Conservation (phyloP, 1,284 basidiomycete genomes). For the Rhodotorula sp. region DNA sequence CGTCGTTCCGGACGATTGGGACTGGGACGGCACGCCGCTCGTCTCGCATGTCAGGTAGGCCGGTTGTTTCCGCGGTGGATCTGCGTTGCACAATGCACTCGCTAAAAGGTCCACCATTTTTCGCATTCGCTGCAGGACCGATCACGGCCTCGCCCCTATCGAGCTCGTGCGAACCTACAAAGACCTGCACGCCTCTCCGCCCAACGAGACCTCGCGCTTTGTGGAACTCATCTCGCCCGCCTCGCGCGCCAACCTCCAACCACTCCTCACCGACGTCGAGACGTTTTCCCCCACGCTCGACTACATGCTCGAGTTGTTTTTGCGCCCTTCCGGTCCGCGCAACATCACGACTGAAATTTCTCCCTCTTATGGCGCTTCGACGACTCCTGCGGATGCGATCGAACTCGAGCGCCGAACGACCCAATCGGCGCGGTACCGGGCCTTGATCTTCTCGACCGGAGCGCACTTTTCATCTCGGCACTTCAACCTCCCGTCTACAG, state of each 20-base stretch:
- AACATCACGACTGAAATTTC: conserved; percentile 10
- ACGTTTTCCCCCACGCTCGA: background rate
- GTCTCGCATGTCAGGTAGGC: conserved; percentile 6
- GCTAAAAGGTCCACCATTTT: no score
- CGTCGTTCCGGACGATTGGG: background rate
- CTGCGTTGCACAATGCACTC: no score
- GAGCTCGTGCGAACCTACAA: conserved; percentile 11
- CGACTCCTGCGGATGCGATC: conserved; percentile 2
- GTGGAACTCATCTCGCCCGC: background rate
- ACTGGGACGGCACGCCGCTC: conserved; percentile 1
- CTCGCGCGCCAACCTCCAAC: background rate
- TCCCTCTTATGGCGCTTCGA: background rate
- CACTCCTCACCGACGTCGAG: conserved; percentile 6
- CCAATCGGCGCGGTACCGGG: background rate
- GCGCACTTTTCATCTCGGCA: conserved; percentile 9
- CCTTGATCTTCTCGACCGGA: conserved; percentile 14
- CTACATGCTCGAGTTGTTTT: conserved; percentile 10
- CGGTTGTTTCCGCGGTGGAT: background rate
- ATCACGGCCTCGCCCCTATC: conserved; percentile 5
- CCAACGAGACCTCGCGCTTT: background rate
- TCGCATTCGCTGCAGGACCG: conserved; percentile 2
- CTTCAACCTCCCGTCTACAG: background rate
- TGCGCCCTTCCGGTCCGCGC: background rate
- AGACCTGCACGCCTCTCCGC: background rate
- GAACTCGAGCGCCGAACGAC: background rate